A percentile compares a stretch with the other conserved stretches of the same genome.
Conservation (phyloP, 352 stramenopile species). For the Globisporangium carolinianum region DNA sequence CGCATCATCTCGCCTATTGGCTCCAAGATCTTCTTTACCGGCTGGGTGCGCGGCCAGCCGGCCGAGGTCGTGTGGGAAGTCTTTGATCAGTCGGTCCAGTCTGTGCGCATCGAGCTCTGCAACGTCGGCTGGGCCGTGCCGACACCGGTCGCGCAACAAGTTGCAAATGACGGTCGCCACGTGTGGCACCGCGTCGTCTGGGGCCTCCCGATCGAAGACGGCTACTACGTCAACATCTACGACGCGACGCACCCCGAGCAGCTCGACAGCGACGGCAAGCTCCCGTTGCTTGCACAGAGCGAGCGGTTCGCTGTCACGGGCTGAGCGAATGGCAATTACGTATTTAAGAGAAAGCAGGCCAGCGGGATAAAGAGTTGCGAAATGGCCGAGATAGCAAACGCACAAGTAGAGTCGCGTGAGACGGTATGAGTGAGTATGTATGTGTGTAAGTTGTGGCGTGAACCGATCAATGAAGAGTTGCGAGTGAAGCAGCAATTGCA, state of each 20-base stretch:
- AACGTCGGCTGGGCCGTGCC: constrained; percentile 77
- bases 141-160: constrained; percentile 62
- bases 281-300: constrained; percentile 54
- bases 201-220: constrained; percentile 79
- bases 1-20: constrained; percentile 45
- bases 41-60: constrained; percentile 73
- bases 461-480: too few relatives aligned
- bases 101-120: constrained; percentile 82
- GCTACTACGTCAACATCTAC: constrained; percentile 88
- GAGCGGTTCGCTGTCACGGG: constrained; percentile 66
- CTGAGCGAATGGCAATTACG: constrained; percentile 3
- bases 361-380: too few relatives aligned
- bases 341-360: too few relatives aligned
- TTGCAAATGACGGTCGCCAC: constrained; percentile 63
- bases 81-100: constrained; percentile 56
- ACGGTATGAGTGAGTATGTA: not conserved
- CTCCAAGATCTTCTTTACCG: constrained; percentile 36
- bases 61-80: constrained; percentile 77
- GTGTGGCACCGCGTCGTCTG: constrained; percentile 78
- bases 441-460: not conserved
- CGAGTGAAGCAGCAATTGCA: not conserved
- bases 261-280: constrained; percentile 23
- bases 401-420: too few relatives aligned
- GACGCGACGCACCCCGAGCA: constrained; percentile 42
- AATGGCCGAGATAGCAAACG: too few relatives aligned